Evolutionary conservation across 768 basidiomycete species (phyloP).

Genomic region (Hericium alpestre): DNA sequence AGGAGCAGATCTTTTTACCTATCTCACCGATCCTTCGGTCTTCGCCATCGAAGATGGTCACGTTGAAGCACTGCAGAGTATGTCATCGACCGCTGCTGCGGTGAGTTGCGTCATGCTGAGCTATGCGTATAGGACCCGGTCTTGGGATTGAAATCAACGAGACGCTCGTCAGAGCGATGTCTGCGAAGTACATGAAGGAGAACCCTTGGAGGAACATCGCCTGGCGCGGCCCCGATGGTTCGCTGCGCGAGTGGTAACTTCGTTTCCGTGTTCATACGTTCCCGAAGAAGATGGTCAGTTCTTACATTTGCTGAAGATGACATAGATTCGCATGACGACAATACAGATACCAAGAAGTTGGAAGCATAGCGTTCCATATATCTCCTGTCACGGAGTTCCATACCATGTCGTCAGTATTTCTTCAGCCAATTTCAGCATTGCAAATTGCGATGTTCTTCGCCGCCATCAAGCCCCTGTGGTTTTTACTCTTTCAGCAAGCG

Average conservation of each 20-base stretch:
- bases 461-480: no score
- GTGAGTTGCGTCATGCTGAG: neutral
- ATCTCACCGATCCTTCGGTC: conserved; percentile 39
- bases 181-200: conserved; percentile 19
- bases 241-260: conserved; percentile 41
- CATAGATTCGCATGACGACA: no score
- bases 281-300: no score
- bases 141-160: conserved; percentile 58
- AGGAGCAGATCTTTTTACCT: conserved; percentile 52
- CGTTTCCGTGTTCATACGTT: no score
- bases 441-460: no score
- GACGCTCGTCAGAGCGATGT: conserved; percentile 32
- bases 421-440: no score
- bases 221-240: conserved; percentile 46
- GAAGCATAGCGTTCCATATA: no score
- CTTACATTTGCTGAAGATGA: no score
- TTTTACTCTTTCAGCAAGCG: no score
- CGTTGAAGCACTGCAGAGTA: conserved; percentile 33
- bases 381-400: no score
- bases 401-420: no score
- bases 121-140: conserved; percentile 32
- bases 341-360: no score
- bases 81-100: neutral
- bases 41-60: conserved; percentile 45
- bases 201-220: conserved; percentile 43